Evolutionary conservation across 2,329 filamentous ascomycete genomes (phyloP), one percentile per base, ranked within the genome.

Genomic region (Trichophyton equinum): DNA sequence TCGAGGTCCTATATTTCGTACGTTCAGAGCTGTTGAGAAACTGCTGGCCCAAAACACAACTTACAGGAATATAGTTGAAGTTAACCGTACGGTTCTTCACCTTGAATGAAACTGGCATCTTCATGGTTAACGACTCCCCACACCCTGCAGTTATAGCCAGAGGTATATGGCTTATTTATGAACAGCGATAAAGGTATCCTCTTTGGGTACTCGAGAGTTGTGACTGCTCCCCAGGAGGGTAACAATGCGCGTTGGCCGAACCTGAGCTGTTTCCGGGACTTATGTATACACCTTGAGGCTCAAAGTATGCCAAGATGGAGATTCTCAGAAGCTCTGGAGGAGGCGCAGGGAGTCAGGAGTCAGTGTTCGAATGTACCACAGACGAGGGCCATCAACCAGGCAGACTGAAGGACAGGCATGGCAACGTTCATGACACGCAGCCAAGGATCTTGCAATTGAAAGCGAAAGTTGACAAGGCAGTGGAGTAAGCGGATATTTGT

Each of bases 31-130:
- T 20, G 36, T 20, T 25, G 38, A 36, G 44, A 38, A 18, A 42
- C 3, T 22, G 33, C n/a, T 36, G 22, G 20, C 9, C 6, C 3
- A 9, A 2, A 27, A 33, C 18, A 7, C 30, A 15, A 64, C 61
- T n/a, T 46, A 65, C 64, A 8, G 51, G 63, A 57, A 65, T 65
- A 58, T 65, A 61, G 33, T 63, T 58, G 38, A 65, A 65, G 53
- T 65, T 65, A 42, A 60, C 61, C 5, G 62, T 64, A 4, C 64
- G 62, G 57, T 65, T 64, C 49, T 65, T 65, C 11, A 65, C 53
- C 30, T 64, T 47, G 27, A 65, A 59, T 15, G 57, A 47, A 56
- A 64, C 57, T 5, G 62, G 64, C 38, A 60, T 61, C 59, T 63
- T 61, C 57, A 62, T 59, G 25, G 42, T 59, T 13, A 20, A 22